Evolutionary conservation across 441 rosid species (phyloP).

Genomic region (Bruguiera hainesii): DNA sequence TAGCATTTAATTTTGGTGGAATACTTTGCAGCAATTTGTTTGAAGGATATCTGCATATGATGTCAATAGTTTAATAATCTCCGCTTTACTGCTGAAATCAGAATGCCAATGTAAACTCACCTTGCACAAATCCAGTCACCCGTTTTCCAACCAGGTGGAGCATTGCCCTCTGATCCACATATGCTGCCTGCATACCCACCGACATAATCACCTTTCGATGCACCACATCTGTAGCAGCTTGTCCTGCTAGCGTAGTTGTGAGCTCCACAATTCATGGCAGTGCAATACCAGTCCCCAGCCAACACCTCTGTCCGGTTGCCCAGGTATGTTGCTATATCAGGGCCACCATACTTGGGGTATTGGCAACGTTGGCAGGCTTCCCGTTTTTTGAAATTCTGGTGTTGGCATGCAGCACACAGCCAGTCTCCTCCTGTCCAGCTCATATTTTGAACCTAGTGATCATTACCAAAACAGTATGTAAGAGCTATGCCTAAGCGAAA

Average conservation of each 20-base stretch:
- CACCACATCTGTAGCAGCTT: constrained; percentile 63
- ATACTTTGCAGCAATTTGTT: too few relatives aligned
- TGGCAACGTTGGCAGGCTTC: constrained; percentile 76
- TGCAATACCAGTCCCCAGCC: constrained; percentile 95
- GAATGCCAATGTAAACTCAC: constrained; percentile 21
- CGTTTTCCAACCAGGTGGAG: constrained; percentile 86
- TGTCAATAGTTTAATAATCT: background rate
- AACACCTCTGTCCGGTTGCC: constrained; percentile 54
- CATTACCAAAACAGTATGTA: background rate
- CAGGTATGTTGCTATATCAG: constrained; percentile 57
- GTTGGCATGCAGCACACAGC: constrained; percentile 82
- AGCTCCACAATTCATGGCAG: constrained; percentile 46
- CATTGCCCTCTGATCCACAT: constrained; percentile 36
- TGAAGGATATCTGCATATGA: background rate
- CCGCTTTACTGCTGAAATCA: background rate
- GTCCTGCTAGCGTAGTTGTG: constrained; percentile 84
- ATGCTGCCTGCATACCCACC: constrained; percentile 25
- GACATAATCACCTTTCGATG: constrained; percentile 40
- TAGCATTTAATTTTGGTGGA: too few relatives aligned
- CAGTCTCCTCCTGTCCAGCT: constrained; percentile 93
- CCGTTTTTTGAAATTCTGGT: constrained; percentile 81
- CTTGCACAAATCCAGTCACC: constrained; percentile 89
- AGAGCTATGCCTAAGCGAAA: background rate
- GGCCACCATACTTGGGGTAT: constrained; percentile 76
- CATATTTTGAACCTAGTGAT: constrained; percentile 35